A percentile compares a stretch with the other conserved stretches of the same genome.
Conservation (phyloP, 805 yeast genomes). For the Saccharomycopsis capsularis region DNA sequence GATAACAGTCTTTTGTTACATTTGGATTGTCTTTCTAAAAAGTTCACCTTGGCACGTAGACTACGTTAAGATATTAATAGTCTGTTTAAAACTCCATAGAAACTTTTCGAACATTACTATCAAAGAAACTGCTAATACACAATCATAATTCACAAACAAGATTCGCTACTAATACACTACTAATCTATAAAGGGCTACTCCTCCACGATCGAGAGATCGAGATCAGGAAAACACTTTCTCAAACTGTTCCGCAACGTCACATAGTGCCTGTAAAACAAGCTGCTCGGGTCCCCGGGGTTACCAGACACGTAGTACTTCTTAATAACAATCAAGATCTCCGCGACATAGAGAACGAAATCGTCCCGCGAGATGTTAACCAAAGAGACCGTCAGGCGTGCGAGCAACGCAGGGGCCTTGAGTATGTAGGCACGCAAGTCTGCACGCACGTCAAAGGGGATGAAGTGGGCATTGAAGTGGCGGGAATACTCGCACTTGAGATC, state of each 20-base stretch:
- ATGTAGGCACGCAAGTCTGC: conserved; percentile 2
- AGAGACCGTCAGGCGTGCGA: background rate
- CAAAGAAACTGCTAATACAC: no score
- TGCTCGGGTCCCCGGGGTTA: background rate
- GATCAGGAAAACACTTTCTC: conserved; percentile 4
- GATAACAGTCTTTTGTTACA: no score
- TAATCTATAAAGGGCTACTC: background rate
- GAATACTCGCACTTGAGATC: background rate
- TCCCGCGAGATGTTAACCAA: conserved; percentile 3
- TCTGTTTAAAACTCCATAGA: no score
- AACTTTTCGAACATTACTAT: no score
- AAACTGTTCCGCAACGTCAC: conserved; percentile 6
- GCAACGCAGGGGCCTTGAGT: background rate
- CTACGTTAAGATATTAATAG: no score
- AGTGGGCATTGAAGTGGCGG: conserved; percentile 1
- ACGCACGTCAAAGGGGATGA: background rate
- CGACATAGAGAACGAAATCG: conserved; percentile 10
- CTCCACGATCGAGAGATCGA: conserved; percentile 1
- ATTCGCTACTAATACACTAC: background rate
- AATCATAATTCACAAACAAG: no score
- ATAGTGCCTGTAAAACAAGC: conserved; percentile 9
- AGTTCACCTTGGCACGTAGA: no score
- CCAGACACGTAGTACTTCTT: conserved; percentile 12
- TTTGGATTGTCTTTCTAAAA: no score
- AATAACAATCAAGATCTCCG: conserved; percentile 10